phyloP scores from a whole-genome alignment of 129 eudicot species.

The Flaveria bidentis region DNA sequence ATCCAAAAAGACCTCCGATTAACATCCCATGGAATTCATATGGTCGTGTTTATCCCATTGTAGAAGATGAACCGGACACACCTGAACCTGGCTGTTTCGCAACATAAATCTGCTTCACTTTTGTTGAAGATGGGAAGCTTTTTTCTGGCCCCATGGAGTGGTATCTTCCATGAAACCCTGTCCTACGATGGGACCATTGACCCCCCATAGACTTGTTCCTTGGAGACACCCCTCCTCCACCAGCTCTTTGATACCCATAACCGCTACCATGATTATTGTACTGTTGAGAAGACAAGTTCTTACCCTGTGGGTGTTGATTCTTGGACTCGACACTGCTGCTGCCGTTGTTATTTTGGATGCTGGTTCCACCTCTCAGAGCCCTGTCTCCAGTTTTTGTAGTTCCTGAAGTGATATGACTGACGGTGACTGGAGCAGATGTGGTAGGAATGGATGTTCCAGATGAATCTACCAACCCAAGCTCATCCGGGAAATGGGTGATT shows the following conservation, averaged over 20 bases:
- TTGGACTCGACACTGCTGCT: conserved; percentile 34
- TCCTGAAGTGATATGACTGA: conserved; percentile 35
- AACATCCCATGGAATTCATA: conserved; percentile 7
- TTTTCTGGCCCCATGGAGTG: conserved; percentile 49
- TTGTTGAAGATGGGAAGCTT: conserved; percentile 50
- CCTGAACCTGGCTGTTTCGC: conserved; percentile 69
- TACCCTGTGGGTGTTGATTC: conserved; percentile 54
- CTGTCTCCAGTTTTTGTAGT: conserved; percentile 40
- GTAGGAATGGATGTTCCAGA: conserved; percentile 38
- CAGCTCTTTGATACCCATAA: conserved; percentile 57
- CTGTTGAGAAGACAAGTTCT: conserved; percentile 49
- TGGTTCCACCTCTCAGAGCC: not conserved
- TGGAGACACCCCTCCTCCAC: conserved; percentile 48
- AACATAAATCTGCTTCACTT: conserved; percentile 87
- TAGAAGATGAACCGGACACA: conserved; percentile 42
- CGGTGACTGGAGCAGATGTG: conserved; percentile 32
- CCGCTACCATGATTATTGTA: conserved; percentile 46
- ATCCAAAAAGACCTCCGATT: not conserved
- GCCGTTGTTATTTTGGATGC: not conserved
- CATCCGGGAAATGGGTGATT: conserved; percentile 49
- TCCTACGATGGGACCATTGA: conserved; percentile 76
- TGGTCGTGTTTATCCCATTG: conserved; percentile 29
- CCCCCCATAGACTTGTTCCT: conserved; percentile 47
- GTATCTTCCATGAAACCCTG: conserved; percentile 76
- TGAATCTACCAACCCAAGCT: conserved; percentile 57